Percentiles rank a stretch among this genome's conserved stretches.
phyloP scores from a whole-genome alignment of 1,284 basidiomycete species.

The Porodaedalea pini region DNA sequence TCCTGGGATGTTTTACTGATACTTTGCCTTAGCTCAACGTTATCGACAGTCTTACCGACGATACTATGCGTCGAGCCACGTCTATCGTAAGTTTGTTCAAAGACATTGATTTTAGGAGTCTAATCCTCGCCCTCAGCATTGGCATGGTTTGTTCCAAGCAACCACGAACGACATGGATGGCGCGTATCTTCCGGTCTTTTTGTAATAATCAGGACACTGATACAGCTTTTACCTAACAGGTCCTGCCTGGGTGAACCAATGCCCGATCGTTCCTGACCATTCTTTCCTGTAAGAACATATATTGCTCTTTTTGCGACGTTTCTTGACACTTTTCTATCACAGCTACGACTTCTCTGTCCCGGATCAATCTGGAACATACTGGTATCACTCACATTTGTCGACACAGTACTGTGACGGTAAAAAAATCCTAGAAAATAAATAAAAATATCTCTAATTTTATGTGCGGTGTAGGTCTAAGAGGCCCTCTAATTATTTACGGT shows the following conservation, averaged over 20 bases:
- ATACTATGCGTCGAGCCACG: constrained; percentile 26
- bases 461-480: too few species aligned
- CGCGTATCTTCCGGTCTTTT: too few species aligned
- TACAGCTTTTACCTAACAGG: too few species aligned
- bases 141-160: constrained; percentile 32
- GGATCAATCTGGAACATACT: constrained; percentile 33
- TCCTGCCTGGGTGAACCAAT: constrained; percentile 38
- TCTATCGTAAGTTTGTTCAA: constrained; percentile 25
- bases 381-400: constrained; percentile 28
- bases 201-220: too few species aligned
- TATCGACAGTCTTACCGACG: constrained; percentile 24
- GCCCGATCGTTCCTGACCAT: constrained; percentile 29
- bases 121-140: constrained; percentile 23
- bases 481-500: constrained; percentile 38
- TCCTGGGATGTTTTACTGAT: neutral
- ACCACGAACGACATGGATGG: constrained; percentile 37
- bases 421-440: too few species aligned
- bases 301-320: neutral
- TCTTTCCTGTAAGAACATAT: constrained; percentile 24
- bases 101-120: neutral
- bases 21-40: constrained; percentile 21
- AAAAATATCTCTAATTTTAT: too few species aligned
- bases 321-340: neutral
- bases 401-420: constrained; percentile 47
- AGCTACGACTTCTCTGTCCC: constrained; percentile 28